phyloP scores from a whole-genome alignment of 1,139 yeast genomes.

The Williopsis jadinii region DNA sequence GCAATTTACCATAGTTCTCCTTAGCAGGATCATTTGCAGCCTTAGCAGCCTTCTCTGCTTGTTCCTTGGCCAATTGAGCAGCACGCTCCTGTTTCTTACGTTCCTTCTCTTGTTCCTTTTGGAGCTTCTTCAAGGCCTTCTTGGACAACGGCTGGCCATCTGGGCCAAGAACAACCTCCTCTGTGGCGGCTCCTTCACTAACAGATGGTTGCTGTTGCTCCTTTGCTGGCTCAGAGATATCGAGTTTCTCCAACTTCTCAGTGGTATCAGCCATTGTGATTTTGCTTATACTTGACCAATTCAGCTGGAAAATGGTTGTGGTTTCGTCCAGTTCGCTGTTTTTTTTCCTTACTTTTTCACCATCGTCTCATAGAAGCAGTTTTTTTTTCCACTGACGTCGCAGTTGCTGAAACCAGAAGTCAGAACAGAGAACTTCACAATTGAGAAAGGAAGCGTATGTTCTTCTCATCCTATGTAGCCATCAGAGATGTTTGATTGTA shows the following conservation, averaged over 20 bases:
- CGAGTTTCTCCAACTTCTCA: conserved; percentile 32
- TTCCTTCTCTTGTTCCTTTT: conserved; percentile 89
- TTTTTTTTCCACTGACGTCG: too few relatives aligned
- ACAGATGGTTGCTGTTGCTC: neutral
- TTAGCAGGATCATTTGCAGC: conserved; percentile 81
- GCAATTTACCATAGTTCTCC: conserved; percentile 83
- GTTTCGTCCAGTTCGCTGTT: too few relatives aligned
- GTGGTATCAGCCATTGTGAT: conserved; percentile 27
- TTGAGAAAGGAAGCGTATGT: too few relatives aligned
- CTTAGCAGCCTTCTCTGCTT: conserved; percentile 73
- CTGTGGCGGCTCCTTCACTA: conserved; percentile 8
- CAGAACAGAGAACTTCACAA: too few relatives aligned
- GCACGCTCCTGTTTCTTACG: conserved; percentile 91
- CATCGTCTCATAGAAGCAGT: too few relatives aligned
- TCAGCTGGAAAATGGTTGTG: too few relatives aligned
- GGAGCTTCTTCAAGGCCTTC: conserved; percentile 90
- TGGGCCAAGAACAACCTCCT: conserved; percentile 29
- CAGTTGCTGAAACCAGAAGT: too few relatives aligned
- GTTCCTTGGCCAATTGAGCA: conserved; percentile 79
- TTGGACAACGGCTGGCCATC: conserved; percentile 95
- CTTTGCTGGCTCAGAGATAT: conserved; percentile 15
- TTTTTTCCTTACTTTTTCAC: too few relatives aligned
- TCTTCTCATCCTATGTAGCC: too few relatives aligned
- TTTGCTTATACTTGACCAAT: neutral
- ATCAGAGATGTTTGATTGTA: too few relatives aligned